These are phyloP conservation scores for Lichtheimia hyalospora DNA, from an alignment of 371 early-diverging fungal genomes.

Conservation along the genomic window DNA sequence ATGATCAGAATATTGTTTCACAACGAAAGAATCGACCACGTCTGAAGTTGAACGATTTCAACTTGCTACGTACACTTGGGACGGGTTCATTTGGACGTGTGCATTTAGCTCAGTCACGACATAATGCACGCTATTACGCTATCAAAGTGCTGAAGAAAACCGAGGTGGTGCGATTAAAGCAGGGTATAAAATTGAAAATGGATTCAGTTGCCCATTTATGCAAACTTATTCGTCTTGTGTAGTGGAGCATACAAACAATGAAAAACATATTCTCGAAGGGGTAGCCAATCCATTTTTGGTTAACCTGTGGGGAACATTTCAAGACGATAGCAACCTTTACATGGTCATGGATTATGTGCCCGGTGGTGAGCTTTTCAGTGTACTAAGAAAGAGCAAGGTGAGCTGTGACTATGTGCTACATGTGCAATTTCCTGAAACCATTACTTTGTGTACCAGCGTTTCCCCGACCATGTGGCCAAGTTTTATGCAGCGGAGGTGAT, in stretches of 20 bases:
- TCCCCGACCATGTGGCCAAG: slow-evolving; percentile 94
- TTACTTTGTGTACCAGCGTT: slow-evolving; percentile 32
- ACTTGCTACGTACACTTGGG: slow-evolving; percentile 58
- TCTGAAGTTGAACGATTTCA: slow-evolving; percentile 24
- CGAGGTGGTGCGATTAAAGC: slow-evolving; percentile 91
- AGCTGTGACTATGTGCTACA: slow-evolving; percentile 83
- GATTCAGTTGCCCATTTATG: background rate
- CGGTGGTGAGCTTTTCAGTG: slow-evolving; percentile 92
- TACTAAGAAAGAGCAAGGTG: slow-evolving; percentile 69
- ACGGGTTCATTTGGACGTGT: slow-evolving; percentile 73
- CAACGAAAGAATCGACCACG: background rate
- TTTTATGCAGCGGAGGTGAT: slow-evolving; percentile 92
- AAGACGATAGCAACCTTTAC: background rate
- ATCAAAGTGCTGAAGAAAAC: slow-evolving; percentile 92
- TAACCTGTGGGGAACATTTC: slow-evolving; percentile 71
- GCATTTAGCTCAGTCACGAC: slow-evolving; percentile 56
- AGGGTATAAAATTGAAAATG: slow-evolving; percentile 45
- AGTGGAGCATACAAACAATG: slow-evolving; percentile 86
- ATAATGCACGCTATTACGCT: slow-evolving; percentile 64
- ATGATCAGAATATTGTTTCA: background rate
- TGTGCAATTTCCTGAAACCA: slow-evolving; percentile 58
- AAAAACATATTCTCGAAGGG: slow-evolving; percentile 81
- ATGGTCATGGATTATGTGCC: slow-evolving; percentile 90
- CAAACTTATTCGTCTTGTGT: background rate
- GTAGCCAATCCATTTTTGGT: slow-evolving; percentile 90